Evolutionary conservation across 768 basidiomycete species (phyloP).

Genomic region (Terana coerulea): DNA sequence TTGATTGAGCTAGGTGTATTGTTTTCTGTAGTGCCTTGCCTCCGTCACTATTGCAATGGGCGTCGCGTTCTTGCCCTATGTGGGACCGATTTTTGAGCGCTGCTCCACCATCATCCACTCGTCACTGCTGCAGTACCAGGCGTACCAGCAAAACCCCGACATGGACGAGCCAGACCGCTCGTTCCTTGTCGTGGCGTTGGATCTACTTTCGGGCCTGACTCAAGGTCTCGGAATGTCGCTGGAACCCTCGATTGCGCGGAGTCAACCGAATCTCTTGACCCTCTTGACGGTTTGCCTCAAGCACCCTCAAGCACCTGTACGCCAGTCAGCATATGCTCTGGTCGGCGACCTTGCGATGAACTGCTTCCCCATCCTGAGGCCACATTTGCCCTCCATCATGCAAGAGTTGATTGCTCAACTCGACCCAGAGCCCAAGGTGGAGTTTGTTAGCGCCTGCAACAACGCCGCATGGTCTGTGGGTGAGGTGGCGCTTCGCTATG

Average conservation of each 20-base stretch:
- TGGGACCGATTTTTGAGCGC: conserved; percentile 87
- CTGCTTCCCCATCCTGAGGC: conserved; percentile 83
- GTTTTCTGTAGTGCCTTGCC: conserved; percentile 73
- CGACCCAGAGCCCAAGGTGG: conserved; percentile 87
- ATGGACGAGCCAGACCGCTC: conserved; percentile 95
- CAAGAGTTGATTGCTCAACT: conserved; percentile 85
- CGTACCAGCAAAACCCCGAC: conserved; percentile 84
- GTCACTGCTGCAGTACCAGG: conserved; percentile 81
- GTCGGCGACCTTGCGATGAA: conserved; percentile 98
- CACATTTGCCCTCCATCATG: conserved; percentile 87
- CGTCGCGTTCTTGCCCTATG: conserved; percentile 81
- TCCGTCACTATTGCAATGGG: conserved; percentile 98
- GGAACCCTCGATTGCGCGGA: conserved; percentile 63
- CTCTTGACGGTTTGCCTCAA: conserved; percentile 87
- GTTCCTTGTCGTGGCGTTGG: conserved; percentile 97
- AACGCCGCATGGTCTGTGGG: conserved; percentile 99
- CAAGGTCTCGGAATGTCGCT: conserved; percentile 86
- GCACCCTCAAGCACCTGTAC: conserved; percentile 92
- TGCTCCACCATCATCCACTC: conserved; percentile 83
- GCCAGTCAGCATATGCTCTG: conserved; percentile 97
- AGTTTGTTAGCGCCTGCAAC: conserved; percentile 96
- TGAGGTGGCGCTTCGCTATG: conserved; percentile 92
- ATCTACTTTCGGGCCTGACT: conserved; percentile 91
- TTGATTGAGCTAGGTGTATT: background rate
- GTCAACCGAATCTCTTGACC: conserved; percentile 74